These are phyloP conservation scores for Thymus quinquecostatus DNA, from an alignment of 257 asterid genomes.

Conservation along the genomic window DNA sequence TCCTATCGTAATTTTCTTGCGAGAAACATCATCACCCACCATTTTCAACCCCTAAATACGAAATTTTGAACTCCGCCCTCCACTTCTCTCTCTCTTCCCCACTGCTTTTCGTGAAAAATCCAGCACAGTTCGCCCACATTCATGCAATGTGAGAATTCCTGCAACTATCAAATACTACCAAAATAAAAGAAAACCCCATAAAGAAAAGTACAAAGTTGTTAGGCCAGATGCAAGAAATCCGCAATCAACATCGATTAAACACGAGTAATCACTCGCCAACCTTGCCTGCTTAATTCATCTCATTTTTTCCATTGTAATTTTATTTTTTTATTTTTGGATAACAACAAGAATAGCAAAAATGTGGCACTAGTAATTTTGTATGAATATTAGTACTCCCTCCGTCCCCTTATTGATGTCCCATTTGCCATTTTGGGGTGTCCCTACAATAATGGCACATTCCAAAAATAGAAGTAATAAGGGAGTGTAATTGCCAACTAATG, in stretches of 20 bases:
- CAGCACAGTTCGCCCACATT: neutral
- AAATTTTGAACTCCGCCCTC: conserved; percentile 7
- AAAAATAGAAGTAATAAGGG: no score
- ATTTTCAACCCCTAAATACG: conserved; percentile 25
- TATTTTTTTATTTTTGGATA: neutral
- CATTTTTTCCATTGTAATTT: neutral
- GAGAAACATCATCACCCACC: conserved; percentile 46
- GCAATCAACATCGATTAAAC: conserved; percentile 12
- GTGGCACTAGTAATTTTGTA: neutral
- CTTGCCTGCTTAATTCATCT: neutral
- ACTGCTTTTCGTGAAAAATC: conserved; percentile 31
- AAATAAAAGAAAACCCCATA: conserved; percentile 22
- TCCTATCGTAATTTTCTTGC: conserved; percentile 68
- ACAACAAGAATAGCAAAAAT: neutral
- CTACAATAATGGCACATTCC: no score
- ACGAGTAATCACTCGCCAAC: neutral
- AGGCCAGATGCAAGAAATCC: conserved; percentile 42
- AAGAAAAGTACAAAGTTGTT: conserved; percentile 28
- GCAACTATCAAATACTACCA: conserved; percentile 2
- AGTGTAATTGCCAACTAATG: no score
- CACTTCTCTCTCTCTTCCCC: conserved; percentile 33
- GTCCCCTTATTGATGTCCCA: no score
- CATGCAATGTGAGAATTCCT: conserved; percentile 14
- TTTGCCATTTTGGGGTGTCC: no score
- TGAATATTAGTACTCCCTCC: no score